phyloP scores from a whole-genome alignment of 192 early-diverging fungal genomes.

The Geranomyces variabilis region DNA sequence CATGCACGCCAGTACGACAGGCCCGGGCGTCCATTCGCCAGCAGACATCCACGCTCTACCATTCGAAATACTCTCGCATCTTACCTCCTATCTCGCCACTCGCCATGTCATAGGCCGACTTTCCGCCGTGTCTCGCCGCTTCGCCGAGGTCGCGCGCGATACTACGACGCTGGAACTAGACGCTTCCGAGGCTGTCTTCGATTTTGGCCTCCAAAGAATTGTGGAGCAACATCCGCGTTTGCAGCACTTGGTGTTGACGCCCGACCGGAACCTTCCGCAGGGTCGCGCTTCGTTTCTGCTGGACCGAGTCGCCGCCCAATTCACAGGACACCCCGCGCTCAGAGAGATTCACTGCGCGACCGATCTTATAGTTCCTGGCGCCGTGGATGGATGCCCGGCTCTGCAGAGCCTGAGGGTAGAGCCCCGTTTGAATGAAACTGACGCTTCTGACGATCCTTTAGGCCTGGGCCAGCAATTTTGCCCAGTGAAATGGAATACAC shows the following conservation, averaged over 20 bases:
- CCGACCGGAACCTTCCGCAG: not conserved
- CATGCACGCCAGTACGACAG: too few relatives aligned
- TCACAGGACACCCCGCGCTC: constrained; percentile 11
- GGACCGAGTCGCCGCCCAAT: constrained; percentile 6
- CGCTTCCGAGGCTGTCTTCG: not conserved
- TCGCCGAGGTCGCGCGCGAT: not conserved
- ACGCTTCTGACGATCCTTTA: not conserved
- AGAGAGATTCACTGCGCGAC: not conserved
- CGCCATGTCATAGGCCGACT: not conserved
- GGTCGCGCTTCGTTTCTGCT: not conserved
- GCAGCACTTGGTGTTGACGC: not conserved
- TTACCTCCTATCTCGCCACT: not conserved
- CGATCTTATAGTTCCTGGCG: constrained; percentile 21
- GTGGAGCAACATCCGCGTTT: not conserved
- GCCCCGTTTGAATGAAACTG: not conserved
- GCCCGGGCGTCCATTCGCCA: too few relatives aligned
- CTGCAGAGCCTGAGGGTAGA: not conserved
- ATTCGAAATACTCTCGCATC: not conserved
- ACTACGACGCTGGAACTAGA: not conserved
- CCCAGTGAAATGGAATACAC: not conserved
- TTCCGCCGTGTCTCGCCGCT: not conserved
- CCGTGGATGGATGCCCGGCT: constrained; percentile 6
- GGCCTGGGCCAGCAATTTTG: not conserved
- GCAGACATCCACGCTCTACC: not conserved
- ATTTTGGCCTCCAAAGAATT: not conserved